Conservation (phyloP, 371 early-diverging fungal species). For the Catenaria anguillulae region DNA sequence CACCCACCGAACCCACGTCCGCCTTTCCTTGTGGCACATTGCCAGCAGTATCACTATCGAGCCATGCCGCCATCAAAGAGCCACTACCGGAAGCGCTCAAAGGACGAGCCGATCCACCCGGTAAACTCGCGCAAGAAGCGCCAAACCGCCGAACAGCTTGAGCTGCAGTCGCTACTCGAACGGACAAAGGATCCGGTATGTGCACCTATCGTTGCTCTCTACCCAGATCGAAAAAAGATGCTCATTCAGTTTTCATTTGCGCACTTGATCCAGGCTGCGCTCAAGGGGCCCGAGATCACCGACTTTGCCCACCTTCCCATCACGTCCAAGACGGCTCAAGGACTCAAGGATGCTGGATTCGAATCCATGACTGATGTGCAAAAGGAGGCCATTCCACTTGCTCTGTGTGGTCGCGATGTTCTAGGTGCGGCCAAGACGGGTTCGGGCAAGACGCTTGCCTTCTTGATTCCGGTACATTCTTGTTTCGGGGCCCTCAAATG, state of each 20-base stretch:
- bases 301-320: slow-evolving; percentile 52
- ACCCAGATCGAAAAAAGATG: no score
- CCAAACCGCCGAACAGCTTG: slow-evolving; percentile 5
- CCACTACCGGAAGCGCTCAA: slow-evolving; percentile 8
- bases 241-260: neutral
- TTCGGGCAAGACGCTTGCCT: slow-evolving; percentile 97
- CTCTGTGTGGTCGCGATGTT: slow-evolving; percentile 74
- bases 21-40: no score
- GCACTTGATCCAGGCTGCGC: neutral
- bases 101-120: slow-evolving; percentile 7
- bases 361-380: slow-evolving; percentile 96
- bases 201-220: no score
- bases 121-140: slow-evolving; percentile 15
- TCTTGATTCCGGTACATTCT: slow-evolving; percentile 79
- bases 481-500: no score
- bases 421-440: slow-evolving; percentile 98
- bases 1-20: no score
- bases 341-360: slow-evolving; percentile 59
- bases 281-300: neutral
- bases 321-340: slow-evolving; percentile 42
- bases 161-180: neutral
- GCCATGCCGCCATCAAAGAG: slow-evolving; percentile 1
- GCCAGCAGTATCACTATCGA: no score
- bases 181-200: slow-evolving; percentile 11
- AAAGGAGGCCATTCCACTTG: slow-evolving; percentile 72